phyloP scores from a whole-genome alignment of 352 stramenopile species.

The Phytophthora macrochlamydospora region DNA sequence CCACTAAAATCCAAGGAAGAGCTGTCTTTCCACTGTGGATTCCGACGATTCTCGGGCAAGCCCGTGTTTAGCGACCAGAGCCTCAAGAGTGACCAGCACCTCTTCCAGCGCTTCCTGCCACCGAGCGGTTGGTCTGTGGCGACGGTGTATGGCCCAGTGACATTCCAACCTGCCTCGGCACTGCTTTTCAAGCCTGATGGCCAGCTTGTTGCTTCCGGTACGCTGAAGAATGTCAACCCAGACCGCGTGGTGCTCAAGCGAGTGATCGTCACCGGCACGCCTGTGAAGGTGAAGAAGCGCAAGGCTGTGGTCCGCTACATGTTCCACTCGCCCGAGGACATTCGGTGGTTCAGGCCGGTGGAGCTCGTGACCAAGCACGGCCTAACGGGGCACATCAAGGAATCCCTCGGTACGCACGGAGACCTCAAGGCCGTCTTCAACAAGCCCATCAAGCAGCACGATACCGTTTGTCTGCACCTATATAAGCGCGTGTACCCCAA shows the following conservation, averaged over 20 bases:
- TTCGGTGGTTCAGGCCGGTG: slow-evolving; percentile 98
- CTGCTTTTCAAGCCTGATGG: slow-evolving; percentile 91
- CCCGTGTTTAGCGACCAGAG: slow-evolving; percentile 98
- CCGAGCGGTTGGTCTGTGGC: slow-evolving; percentile 90
- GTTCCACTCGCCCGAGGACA: slow-evolving; percentile 99
- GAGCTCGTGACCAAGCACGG: slow-evolving; percentile 98
- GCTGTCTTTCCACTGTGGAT: slow-evolving; percentile 96
- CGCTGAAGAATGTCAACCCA: slow-evolving; percentile 96
- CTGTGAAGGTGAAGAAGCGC: slow-evolving; percentile 98
- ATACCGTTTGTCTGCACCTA: slow-evolving; percentile 98
- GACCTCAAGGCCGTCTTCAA: slow-evolving; percentile 99
- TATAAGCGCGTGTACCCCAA: slow-evolving; percentile 99
- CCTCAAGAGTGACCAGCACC: slow-evolving; percentile 98
- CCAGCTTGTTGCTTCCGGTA: slow-evolving; percentile 94
- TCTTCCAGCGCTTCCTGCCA: slow-evolving; percentile 98
- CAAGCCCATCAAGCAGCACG: slow-evolving; percentile 98
- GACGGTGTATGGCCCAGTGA: slow-evolving; percentile 92
- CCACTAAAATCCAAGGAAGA: slow-evolving; percentile 97
- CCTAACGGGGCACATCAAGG: slow-evolving; percentile 97
- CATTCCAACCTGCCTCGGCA: slow-evolving; percentile 96
- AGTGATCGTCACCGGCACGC: slow-evolving; percentile 98
- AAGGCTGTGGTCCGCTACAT: slow-evolving; percentile 99
- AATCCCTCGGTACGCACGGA: slow-evolving; percentile 98
- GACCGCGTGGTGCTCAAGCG: slow-evolving; percentile 98
- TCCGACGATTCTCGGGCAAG: slow-evolving; percentile 92